These are phyloP conservation scores for Euphorbia tirucalli DNA, from an alignment of 345 rosid species.

Conservation along the genomic window DNA sequence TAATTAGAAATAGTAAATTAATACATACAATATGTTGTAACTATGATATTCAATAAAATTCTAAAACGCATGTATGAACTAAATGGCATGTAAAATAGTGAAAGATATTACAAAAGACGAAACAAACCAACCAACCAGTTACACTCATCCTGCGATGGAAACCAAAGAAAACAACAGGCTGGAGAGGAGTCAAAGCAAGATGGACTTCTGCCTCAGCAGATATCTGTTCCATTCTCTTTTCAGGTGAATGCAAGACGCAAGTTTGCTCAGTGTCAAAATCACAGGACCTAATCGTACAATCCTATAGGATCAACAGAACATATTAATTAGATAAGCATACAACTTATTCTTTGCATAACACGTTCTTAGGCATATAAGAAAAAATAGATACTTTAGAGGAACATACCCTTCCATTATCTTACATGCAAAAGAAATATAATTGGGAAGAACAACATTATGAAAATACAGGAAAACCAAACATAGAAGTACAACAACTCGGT, in stretches of 20 bases:
- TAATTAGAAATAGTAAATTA: conserved; percentile 8
- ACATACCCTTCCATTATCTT: not conserved
- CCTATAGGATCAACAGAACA: conserved; percentile 42
- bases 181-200: conserved; percentile 93
- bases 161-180: conserved; percentile 94
- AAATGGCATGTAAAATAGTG: not conserved
- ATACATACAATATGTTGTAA: not conserved
- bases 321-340: not conserved
- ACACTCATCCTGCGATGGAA: conserved; percentile 92
- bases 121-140: conserved; percentile 54
- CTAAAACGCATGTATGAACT: not conserved
- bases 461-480: not conserved
- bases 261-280: conserved; percentile 93
- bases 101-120: not conserved
- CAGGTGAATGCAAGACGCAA: conserved; percentile 92
- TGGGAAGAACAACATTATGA: not conserved
- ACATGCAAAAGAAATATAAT: not conserved
- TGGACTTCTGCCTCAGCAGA: conserved; percentile 81
- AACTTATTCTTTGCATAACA: not conserved
- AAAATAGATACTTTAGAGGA: not conserved
- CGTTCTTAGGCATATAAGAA: not conserved
- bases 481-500: not conserved
- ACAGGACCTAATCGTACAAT: conserved; percentile 91
- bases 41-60: not conserved
- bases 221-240: conserved; percentile 75